Base-by-base conservation (phyloP, 768 basidiomycete species). In the Boletus rubroflammeus region DNA sequence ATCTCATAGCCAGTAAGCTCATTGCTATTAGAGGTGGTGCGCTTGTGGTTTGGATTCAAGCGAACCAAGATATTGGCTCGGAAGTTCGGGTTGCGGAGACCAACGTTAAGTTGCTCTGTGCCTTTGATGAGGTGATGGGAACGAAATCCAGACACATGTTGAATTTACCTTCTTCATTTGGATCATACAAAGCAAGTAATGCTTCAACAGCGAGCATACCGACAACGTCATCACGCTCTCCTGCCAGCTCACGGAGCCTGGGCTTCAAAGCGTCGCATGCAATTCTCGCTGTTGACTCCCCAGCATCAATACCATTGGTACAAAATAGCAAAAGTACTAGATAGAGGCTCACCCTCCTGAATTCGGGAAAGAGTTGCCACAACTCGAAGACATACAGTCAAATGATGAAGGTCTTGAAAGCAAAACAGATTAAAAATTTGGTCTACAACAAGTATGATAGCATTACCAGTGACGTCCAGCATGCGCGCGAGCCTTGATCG, bases 221-320 rank as follows among this genome's bases (percentile, higher is more conserved):
- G 5, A 45, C 41, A 8, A 51, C 6, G 5, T 28, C 21, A 28
- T 25, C 13, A 4, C 6, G 32, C 32, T 25, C 53, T 35, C 10
- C 11, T 2, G 53, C 59, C 8, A 62, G n/a, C 26, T 55, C 17
- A 25, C 51, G 41, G 6, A 62, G 34, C 28, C 58, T 57, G 3
- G 47, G 38, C 32, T 45, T 57, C 36, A 55, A 51, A 15, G 3
- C 11, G 2, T 8, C 3, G 15, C 57, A 58, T 1, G 28, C 34
- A 3, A 0, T 1, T 31, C 3, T 38, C 21, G 44, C 58, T 59
- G 14, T 23, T 5, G 14, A 41, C 32, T 21, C 13, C 11, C 14
- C 40, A 15, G 14, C 14, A 14, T 41, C 14, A 14, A 23, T 23
- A 41, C 15, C 40, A 41, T 44, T 4, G 5, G 1, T 35, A 34